Evolutionary conservation across 202 grass and related monocot species (phyloP), one percentile per base, ranked within the genome.

Genomic region (Dendrocalamus latiflorus): DNA sequence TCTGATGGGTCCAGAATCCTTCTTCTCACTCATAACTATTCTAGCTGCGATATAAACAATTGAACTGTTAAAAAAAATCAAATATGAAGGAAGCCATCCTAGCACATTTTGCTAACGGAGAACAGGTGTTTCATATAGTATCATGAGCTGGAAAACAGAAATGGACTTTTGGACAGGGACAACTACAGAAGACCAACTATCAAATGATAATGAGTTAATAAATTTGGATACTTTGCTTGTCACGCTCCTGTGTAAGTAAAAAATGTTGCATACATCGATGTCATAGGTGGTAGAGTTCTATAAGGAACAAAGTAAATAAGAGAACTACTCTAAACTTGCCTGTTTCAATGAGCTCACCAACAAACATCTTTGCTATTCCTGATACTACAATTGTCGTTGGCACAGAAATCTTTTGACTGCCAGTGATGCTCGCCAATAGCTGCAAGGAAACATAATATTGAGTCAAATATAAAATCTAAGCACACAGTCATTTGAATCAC

Each of bases 361-460:
- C 91, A 87, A 99, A 95, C 91, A 99, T 84, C 85, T 99, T 99
- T 69, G 85, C 96, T 72, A 98, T 98, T 81, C 96, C 96, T 81
- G 96, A 95, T 41, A 95, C 96, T 38, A 99, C 91, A 49, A 96
- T 96, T 37, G 91, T 94, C 0, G 93, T 99, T 58, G 96, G 93
- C 72, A 90, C 59, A 79, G 93, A 96, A 87, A 99, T 96, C 81
- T 99, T 99, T 79, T 99, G 96, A 86, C 83, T 99, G 43, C 93
- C 93, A 22, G 91, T 99, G 58, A 96, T 94, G 88, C 85, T 91
- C 21, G 83, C 56, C 73, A 99, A 91, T 68, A 99, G 86, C 93
- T 99, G 86, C 17, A 77, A 71, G 53, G 50, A 77, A 64, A 81
- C 18, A 88, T 4, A 49, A 36, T 25, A 30, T 45, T 14, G 61